Conservation (phyloP, 2,329 filamentous ascomycete genomes). For the Claviceps cyperi region DNA sequence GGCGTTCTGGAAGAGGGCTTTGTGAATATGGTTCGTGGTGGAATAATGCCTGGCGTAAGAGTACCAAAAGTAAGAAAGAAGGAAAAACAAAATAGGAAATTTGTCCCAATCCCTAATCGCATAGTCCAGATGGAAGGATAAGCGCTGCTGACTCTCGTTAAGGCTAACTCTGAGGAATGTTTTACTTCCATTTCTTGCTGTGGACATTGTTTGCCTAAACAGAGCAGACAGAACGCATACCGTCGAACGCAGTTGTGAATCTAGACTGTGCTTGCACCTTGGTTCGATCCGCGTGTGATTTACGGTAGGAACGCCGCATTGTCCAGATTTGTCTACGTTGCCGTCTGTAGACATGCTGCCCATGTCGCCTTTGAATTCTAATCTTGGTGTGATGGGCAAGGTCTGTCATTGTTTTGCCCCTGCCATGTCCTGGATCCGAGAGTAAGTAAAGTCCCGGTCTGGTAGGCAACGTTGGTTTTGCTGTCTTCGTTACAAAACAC, state of each 20-base stretch:
- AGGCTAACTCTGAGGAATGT: not conserved
- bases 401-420: not conserved
- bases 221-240: not conserved
- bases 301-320: not conserved
- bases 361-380: not conserved
- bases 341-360: not conserved
- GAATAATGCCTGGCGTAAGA: slow-evolving; percentile 20
- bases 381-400: not conserved
- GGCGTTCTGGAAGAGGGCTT: slow-evolving; percentile 21
- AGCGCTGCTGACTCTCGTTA: not conserved
- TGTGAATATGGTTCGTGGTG: slow-evolving; percentile 20
- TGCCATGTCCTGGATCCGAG: not conserved
- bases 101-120: not conserved
- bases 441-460: not conserved
- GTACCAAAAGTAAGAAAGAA: slow-evolving; percentile 4
- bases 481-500: not conserved
- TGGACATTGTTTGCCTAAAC: not conserved
- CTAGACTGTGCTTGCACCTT: not conserved
- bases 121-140: not conserved
- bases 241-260: not conserved
- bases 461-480: not conserved
- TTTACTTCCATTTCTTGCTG: not conserved
- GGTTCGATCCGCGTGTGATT: not conserved
- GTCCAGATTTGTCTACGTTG: slow-evolving; percentile 6
- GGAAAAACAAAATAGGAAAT: not conserved